phyloP scores from a whole-genome alignment of 495 filamentous ascomycete species.

The Penicillium bovifimosum region DNA sequence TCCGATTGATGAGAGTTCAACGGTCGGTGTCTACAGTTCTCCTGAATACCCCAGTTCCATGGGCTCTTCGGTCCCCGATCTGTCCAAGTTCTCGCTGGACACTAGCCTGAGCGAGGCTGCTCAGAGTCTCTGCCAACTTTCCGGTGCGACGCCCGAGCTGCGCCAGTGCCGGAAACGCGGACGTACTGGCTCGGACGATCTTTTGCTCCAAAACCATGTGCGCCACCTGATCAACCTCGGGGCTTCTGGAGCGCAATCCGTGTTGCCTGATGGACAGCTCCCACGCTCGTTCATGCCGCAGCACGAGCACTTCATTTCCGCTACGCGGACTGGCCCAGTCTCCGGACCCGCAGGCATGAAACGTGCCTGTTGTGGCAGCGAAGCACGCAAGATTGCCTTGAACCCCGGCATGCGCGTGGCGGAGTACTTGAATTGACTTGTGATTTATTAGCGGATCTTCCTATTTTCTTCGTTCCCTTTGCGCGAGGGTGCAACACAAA shows the following conservation, averaged over 20 bases:
- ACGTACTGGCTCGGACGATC: conserved; percentile 62
- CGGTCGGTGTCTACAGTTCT: conserved; percentile 48
- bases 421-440: conserved; percentile 31
- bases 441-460: conserved; percentile 10
- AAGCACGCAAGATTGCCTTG: conserved; percentile 37
- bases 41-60: conserved; percentile 55
- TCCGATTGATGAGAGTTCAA: conserved; percentile 46
- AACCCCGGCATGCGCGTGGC: conserved; percentile 33
- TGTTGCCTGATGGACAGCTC: conserved; percentile 37
- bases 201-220: conserved; percentile 66
- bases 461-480: conserved; percentile 18
- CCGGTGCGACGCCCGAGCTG: conserved; percentile 34
- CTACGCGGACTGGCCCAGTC: conserved; percentile 22
- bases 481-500: conserved; percentile 20
- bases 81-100: conserved; percentile 48
- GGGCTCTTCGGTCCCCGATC: conserved; percentile 41
- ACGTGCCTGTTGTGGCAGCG: conserved; percentile 44
- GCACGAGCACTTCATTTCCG: conserved; percentile 12
- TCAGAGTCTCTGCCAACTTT: conserved; percentile 60
- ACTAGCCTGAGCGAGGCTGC: conserved; percentile 51
- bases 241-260: conserved; percentile 24
- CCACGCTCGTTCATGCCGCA: conserved; percentile 35
- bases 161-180: conserved; percentile 58
- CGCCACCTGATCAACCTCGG: conserved; percentile 48
- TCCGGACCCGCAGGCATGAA: conserved; percentile 43